phyloP scores from a whole-genome alignment of 2,329 filamentous ascomycete species.

The Exophiala bonariae region DNA sequence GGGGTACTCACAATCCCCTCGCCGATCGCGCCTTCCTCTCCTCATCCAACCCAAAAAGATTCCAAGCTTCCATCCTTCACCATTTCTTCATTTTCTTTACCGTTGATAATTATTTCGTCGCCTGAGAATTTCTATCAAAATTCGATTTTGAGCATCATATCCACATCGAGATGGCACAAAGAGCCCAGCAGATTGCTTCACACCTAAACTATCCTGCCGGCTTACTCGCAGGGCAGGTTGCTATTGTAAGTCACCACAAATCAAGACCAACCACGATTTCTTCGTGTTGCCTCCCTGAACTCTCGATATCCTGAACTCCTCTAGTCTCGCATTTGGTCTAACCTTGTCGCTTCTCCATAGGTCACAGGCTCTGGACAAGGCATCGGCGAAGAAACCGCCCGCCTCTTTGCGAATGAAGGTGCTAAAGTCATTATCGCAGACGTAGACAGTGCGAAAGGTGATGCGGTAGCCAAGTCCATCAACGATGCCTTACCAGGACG shows the following conservation, averaged over 20 bases:
- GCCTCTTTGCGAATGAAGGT: slow-evolving; percentile 83
- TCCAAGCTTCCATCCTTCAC: too few relatives aligned
- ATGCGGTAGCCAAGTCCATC: slow-evolving; percentile 68
- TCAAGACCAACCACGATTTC: neutral
- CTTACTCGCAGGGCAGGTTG: slow-evolving; percentile 74
- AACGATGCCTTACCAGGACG: slow-evolving; percentile 59
- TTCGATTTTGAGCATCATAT: too few relatives aligned
- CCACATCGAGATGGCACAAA: slow-evolving; percentile 18
- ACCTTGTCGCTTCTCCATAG: too few relatives aligned
- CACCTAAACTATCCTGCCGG: slow-evolving; percentile 83
- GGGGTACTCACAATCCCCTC: too few relatives aligned
- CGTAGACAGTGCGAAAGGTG: slow-evolving; percentile 75
- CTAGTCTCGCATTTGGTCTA: neutral
- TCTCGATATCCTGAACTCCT: neutral
- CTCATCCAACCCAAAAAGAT: too few relatives aligned
- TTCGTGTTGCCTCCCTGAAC: too few relatives aligned
- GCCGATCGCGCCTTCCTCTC: too few relatives aligned
- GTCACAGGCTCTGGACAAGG: slow-evolving; percentile 85
- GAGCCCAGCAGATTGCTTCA: slow-evolving; percentile 62
- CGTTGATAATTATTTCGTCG: too few relatives aligned
- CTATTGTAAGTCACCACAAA: slow-evolving; percentile 52
- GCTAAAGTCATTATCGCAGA: slow-evolving; percentile 82
- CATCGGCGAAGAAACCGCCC: slow-evolving; percentile 81
- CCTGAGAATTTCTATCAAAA: too few relatives aligned
- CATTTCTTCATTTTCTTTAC: too few relatives aligned